phyloP scores from a whole-genome alignment of 1,284 basidiomycete species.

The Cystobasidium slooffiae region DNA sequence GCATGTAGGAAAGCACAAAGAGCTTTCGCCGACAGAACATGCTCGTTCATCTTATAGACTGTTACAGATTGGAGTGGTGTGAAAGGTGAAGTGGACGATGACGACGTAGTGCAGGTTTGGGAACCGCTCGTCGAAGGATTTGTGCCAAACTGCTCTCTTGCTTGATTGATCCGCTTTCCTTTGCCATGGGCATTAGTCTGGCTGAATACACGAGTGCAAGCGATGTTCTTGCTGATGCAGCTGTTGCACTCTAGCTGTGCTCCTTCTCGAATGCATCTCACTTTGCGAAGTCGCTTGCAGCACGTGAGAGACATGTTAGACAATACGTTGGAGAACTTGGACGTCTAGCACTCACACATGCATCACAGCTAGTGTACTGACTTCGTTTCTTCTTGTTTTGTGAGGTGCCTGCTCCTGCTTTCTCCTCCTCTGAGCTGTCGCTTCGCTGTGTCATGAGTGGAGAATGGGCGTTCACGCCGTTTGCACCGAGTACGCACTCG shows the following conservation, averaged over 20 bases:
- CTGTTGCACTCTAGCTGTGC: slow-evolving; percentile 9
- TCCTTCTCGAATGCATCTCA: slow-evolving; percentile 5
- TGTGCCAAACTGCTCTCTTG: slow-evolving; percentile 22
- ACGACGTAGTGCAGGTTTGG: neutral
- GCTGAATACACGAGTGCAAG: slow-evolving; percentile 30
- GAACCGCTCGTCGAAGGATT: neutral
- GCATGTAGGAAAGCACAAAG: slow-evolving; percentile 20
- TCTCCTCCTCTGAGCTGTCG: too few relatives aligned
- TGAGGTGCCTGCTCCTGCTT: too few relatives aligned
- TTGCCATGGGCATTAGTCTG: slow-evolving; percentile 12
- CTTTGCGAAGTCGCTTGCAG: slow-evolving; percentile 33
- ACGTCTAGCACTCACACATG: slow-evolving; percentile 24
- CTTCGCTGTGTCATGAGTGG: too few relatives aligned
- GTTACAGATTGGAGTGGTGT: neutral
- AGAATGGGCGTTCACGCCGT: too few relatives aligned
- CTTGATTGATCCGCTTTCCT: slow-evolving; percentile 28
- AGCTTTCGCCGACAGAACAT: slow-evolving; percentile 20
- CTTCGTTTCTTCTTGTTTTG: slow-evolving; percentile 12
- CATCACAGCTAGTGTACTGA: slow-evolving; percentile 32
- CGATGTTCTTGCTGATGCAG: slow-evolving; percentile 36
- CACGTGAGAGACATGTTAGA: neutral
- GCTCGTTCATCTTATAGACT: slow-evolving; percentile 3
- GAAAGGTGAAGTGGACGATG: slow-evolving; percentile 11
- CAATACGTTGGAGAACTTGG: neutral
- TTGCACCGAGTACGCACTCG: too few relatives aligned